Conservation (phyloP, 208 protist genomes). For the Crithidia thermophila region DNA sequence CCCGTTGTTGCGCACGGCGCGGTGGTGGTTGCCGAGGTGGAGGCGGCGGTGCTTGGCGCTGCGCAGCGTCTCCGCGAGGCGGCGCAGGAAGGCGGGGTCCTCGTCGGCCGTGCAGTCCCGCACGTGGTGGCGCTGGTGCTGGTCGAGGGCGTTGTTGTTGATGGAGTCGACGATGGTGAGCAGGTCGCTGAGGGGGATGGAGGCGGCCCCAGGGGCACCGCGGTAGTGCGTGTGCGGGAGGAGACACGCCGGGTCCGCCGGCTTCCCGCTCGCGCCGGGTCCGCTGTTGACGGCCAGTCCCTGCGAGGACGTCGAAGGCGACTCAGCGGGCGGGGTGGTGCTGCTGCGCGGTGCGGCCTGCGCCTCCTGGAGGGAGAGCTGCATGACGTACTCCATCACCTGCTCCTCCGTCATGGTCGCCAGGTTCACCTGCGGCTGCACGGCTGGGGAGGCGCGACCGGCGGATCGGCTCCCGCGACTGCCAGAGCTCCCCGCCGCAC, state of each 20-base stretch:
- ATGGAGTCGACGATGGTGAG: conserved; percentile 68
- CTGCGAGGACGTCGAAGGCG: too few species aligned
- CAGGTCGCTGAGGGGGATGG: conserved; percentile 50
- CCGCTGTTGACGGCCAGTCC: too few species aligned
- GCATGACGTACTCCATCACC: conserved; percentile 43
- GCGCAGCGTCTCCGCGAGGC: conserved; percentile 63
- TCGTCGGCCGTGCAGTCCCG: conserved; percentile 49
- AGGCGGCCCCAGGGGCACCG: conserved; percentile 7
- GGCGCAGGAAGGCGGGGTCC: conserved; percentile 48
- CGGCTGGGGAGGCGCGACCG: too few species aligned
- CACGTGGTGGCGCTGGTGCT: conserved; percentile 37
- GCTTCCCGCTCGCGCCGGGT: not conserved
- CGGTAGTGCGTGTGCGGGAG: conserved; percentile 19
- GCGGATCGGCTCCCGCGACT: not conserved
- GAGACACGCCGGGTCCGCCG: not conserved
- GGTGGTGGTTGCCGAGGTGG: conserved; percentile 68
- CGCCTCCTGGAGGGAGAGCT: conserved; percentile 31
- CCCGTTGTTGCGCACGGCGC: conserved; percentile 64
- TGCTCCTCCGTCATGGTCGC: conserved; percentile 38
- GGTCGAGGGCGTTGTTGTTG: conserved; percentile 52
- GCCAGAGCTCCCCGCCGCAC: not conserved
- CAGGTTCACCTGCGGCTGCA: not conserved
- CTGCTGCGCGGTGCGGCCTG: not conserved
- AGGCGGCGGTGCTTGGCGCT: conserved; percentile 64
- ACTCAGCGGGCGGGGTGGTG: not conserved